A percentile compares a stretch with the other conserved stretches of the same genome.
Evolutionary conservation across 1,284 basidiomycete genomes (phyloP).

Genomic region (Moesziomyces sp.): DNA sequence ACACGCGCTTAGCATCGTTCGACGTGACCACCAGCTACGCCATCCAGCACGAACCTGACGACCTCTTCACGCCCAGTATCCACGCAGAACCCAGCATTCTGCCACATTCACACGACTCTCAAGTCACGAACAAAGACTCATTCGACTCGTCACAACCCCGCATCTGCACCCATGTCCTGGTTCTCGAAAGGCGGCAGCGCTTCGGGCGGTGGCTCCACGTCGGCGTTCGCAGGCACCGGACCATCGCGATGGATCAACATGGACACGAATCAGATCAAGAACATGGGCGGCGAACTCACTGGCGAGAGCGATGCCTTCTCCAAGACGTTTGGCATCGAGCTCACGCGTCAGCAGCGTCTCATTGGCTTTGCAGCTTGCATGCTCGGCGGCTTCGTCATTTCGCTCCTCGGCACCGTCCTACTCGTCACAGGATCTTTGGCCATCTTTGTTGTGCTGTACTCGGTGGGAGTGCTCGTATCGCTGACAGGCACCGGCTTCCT

Average conservation of each 20-base stretch:
- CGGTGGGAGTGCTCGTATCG: constrained; percentile 82
- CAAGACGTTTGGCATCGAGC: constrained; percentile 55
- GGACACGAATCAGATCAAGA: constrained; percentile 57
- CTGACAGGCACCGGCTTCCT: constrained; percentile 74
- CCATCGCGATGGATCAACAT: constrained; percentile 59
- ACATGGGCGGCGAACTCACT: constrained; percentile 56
- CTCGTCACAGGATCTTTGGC: constrained; percentile 78
- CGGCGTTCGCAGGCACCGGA: constrained; percentile 36
- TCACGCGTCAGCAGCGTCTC: constrained; percentile 58
- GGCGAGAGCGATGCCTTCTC: constrained; percentile 60
- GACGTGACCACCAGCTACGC: neutral
- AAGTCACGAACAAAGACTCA: neutral
- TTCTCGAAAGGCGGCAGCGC: constrained; percentile 20
- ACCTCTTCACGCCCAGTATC: neutral
- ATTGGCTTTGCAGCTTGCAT: constrained; percentile 69
- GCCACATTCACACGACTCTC: neutral
- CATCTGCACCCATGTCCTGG: constrained; percentile 33
- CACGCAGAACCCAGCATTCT: neutral
- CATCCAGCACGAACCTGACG: neutral
- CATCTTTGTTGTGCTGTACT: constrained; percentile 87
- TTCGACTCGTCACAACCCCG: neutral
- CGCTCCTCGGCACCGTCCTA: constrained; percentile 81
- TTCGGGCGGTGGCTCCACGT: constrained; percentile 9
- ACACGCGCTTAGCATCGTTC: neutral
- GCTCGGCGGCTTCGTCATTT: constrained; percentile 71